Evolutionary conservation across 2,329 filamentous ascomycete genomes (phyloP), one percentile per base, ranked within the genome.

Genomic region (Rhynchosporium graminicola): DNA sequence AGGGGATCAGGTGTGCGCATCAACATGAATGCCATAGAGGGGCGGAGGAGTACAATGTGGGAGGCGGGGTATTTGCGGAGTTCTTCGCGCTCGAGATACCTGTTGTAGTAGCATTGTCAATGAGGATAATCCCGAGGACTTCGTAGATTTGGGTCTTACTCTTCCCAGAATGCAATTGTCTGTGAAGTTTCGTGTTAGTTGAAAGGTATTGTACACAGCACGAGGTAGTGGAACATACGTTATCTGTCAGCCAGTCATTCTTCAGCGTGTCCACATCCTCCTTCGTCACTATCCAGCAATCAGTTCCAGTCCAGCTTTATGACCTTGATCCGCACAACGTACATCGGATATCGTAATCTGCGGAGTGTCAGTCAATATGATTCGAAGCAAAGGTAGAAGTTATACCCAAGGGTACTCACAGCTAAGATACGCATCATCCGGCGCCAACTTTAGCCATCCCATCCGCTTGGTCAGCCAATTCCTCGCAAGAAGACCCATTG

Each of bases 91-190:
- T 99, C 95, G 68, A 99, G 87, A 75, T 90, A 93, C 78, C 87
- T 86, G 65, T 26, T 43, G 38, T 54, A 5, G 20, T 54, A 5
- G 20, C 31, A 8, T 29, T 54, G 63, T 63, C 52, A 67, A 63
- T 79, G 66, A 46, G 54, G 48, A 48, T 56, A 7, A 28, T 29
- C 55, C 56, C 20, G 20, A 59, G 57, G 43, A 45, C 50, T 31
- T 20, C 20, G 43, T 46, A 68, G n/a, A 26, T 29, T 29, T 12
- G 9, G 38, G n/a, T 40, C 47, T 70, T 87, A 96, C 83, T 98
- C 94, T 83, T 98, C 91, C 94, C 95, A 99, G 75, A 99, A 98
- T 57, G 92, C 89, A 69, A 99, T 98, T 70, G 92, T 93, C 90
- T 94, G 69, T 46, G 26, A n/a, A 31, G 29, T 33, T 46, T 20